Evolutionary conservation across 768 basidiomycete genomes (phyloP).

Genomic region (Lactarius akahatsu): DNA sequence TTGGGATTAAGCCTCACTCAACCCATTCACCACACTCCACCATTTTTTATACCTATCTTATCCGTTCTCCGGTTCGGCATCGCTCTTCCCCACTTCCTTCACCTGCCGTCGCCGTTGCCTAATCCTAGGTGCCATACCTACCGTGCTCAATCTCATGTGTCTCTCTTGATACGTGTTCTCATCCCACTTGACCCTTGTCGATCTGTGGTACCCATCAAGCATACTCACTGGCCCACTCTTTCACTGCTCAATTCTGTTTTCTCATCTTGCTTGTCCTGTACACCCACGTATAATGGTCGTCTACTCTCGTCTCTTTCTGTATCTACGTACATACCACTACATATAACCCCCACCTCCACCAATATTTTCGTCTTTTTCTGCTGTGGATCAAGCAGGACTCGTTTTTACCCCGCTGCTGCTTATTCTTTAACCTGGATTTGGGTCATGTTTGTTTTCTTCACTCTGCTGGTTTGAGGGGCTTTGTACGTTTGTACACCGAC

Average conservation of each 20-base stretch:
- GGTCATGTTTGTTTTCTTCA: constrained; percentile 3
- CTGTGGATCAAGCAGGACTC: constrained; percentile 9
- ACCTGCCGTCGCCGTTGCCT: neutral
- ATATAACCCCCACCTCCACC: neutral
- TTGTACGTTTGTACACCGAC: constrained; percentile 1
- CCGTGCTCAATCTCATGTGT: neutral
- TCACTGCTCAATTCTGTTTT: constrained; percentile 2
- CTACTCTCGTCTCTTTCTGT: neutral
- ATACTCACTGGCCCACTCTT: neutral
- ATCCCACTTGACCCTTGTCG: neutral
- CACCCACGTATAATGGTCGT: constrained; percentile 4
- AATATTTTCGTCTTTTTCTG: neutral
- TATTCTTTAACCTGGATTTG: neutral
- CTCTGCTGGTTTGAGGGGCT: constrained; percentile 29
- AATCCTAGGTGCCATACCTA: neutral
- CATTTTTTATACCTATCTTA: constrained; percentile 20
- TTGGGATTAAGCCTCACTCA: constrained; percentile 20
- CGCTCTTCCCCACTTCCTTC: neutral
- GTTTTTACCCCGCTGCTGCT: constrained; percentile 2
- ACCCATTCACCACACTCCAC: neutral
- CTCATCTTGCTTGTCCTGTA: constrained; percentile 1
- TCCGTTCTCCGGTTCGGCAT: constrained; percentile 4
- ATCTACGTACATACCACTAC: constrained; percentile 10
- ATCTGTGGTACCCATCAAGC: neutral
- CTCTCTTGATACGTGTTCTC: neutral